Evolutionary conservation across 352 stramenopile species (phyloP).

Genomic region (Pseudoperonospora humuli): DNA sequence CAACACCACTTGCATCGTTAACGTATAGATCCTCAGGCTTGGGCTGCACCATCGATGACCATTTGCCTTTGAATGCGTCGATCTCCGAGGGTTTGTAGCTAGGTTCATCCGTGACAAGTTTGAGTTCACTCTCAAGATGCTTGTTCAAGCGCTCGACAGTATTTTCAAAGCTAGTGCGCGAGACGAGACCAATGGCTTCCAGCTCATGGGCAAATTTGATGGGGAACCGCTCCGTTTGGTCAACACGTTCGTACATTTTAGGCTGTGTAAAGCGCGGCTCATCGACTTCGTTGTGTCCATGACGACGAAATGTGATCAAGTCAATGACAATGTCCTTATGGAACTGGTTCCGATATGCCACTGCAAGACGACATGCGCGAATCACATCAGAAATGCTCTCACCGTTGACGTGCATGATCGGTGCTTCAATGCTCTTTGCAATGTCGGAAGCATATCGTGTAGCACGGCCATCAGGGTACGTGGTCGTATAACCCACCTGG

Average conservation of each 20-base stretch:
- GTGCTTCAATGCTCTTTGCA: conserved; percentile 72
- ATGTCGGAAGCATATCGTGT: conserved; percentile 83
- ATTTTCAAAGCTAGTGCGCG: conserved; percentile 44
- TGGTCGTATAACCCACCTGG: conserved; percentile 88
- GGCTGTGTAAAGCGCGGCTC: conserved; percentile 86
- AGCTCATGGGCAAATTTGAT: conserved; percentile 67
- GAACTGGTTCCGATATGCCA: conserved; percentile 80
- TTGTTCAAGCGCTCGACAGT: conserved; percentile 47
- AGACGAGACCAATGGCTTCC: conserved; percentile 44
- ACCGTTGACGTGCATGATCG: conserved; percentile 85
- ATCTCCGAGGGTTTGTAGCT: conserved; percentile 53
- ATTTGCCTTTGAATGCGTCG: conserved; percentile 75
- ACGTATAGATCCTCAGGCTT: conserved; percentile 41
- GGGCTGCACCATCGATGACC: conserved; percentile 46
- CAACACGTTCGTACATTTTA: conserved; percentile 78
- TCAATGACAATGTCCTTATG: conserved; percentile 85
- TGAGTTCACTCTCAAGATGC: conserved; percentile 61
- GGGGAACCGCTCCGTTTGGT: conserved; percentile 53
- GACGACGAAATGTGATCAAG: conserved; percentile 71
- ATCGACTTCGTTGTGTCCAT: conserved; percentile 88
- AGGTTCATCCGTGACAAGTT: conserved; percentile 34
- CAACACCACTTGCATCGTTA: conserved; percentile 45
- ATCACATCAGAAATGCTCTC: conserved; percentile 76
- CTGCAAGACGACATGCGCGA: conserved; percentile 58
- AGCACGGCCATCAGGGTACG: conserved; percentile 62